Conservation (phyloP, 805 yeast genomes). For the Kodamaea restingae region DNA sequence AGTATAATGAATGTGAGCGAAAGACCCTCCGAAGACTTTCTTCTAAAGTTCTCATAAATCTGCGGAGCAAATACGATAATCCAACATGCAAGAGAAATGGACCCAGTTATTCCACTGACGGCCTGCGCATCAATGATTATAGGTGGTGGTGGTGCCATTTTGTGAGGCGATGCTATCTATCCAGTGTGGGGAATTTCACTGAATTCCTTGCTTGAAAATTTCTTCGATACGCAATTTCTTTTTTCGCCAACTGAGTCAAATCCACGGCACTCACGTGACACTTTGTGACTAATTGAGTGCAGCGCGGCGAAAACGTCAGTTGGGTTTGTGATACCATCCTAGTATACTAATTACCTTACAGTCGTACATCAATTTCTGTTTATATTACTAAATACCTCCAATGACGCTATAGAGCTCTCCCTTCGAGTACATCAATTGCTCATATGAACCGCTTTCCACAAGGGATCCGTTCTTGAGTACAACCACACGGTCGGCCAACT, state of each 20-base stretch:
- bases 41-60: slow-evolving; percentile 80
- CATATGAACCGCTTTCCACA: slow-evolving; percentile 42
- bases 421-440: slow-evolving; percentile 17
- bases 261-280: slow-evolving; percentile 7
- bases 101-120: slow-evolving; percentile 74
- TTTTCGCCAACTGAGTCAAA: slow-evolving; percentile 8
- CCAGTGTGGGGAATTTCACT: neutral
- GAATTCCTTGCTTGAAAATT: slow-evolving; percentile 4
- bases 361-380: too few species aligned
- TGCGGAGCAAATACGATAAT: slow-evolving; percentile 96
- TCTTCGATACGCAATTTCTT: slow-evolving; percentile 2
- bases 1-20: slow-evolving; percentile 80
- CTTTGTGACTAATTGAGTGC: too few species aligned
- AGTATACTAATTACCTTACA: too few species aligned
- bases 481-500: slow-evolving; percentile 48
- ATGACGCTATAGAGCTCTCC: slow-evolving; percentile 23
- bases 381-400: too few species aligned
- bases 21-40: slow-evolving; percentile 87
- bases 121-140: slow-evolving; percentile 63
- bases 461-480: slow-evolving; percentile 47
- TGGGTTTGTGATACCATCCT: too few species aligned
- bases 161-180: neutral
- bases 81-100: slow-evolving; percentile 96
- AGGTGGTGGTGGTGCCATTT: slow-evolving; percentile 61
- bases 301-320: too few species aligned